These are phyloP conservation scores for Erysimum pusillum DNA, from an alignment of 441 rosid species.

Conservation along the genomic window DNA sequence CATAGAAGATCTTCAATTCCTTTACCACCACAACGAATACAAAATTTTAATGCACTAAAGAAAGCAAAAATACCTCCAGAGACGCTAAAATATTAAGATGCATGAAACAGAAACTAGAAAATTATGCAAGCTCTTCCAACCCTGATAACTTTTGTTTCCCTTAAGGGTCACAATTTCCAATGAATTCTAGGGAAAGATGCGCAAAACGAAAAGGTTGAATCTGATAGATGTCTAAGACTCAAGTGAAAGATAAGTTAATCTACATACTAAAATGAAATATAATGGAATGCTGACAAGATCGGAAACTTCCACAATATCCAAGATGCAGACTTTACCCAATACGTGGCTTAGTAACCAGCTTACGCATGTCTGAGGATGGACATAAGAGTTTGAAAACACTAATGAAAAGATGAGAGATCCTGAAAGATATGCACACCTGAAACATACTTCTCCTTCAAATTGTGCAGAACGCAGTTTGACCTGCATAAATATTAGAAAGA, in stretches of 20 bases:
- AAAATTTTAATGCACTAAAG: too few species aligned
- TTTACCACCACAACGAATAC: constrained; percentile 17
- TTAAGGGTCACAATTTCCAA: constrained; percentile 22
- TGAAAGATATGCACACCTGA: constrained; percentile 66
- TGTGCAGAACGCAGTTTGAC: constrained; percentile 78
- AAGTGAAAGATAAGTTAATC: constrained; percentile 12
- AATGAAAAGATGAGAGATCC: constrained; percentile 27
- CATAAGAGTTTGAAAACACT: constrained; percentile 13
- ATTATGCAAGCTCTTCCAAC: constrained; percentile 30
- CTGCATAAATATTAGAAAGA: constrained; percentile 54
- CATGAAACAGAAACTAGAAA: constrained; percentile 18
- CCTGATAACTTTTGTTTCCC: constrained; percentile 30
- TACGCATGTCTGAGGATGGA: constrained; percentile 26
- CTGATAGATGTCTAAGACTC: constrained; percentile 27
- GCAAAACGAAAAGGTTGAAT: constrained; percentile 18
- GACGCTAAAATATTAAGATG: constrained; percentile 5
- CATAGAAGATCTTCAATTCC: constrained; percentile 8
- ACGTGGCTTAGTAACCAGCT: constrained; percentile 31
- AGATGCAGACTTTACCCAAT: constrained; percentile 18
- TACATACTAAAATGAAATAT: constrained; percentile 30
- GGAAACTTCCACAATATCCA: constrained; percentile 16
- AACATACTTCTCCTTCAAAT: constrained; percentile 80
- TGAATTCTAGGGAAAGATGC: background rate
- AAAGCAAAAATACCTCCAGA: too few species aligned
- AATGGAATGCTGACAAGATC: background rate